Evolutionary conservation across 2,329 filamentous ascomycete genomes (phyloP), one percentile per base, ranked within the genome.

Genomic region (Magnaporthiopsis rhizophila): DNA sequence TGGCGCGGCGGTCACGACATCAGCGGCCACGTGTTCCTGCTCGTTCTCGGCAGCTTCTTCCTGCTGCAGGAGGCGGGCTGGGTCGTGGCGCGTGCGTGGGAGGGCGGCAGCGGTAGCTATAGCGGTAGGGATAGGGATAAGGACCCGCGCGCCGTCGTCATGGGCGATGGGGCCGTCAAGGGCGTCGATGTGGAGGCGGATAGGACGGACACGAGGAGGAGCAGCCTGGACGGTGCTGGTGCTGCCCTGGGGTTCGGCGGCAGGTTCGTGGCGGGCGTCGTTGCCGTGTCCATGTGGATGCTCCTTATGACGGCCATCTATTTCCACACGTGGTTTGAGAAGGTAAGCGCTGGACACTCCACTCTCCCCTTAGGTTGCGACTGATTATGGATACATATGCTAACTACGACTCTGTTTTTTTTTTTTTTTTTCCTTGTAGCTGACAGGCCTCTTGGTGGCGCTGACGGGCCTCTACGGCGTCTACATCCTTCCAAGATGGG

Each of bases 311-410:
- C 95, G 57, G 93, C 93, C 3, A 93, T 96, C 56, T 99, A 94
- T 81, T 99, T 99, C 72, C 95, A 99, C 76, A 99, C 95, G 0
- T 98, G 94, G 93, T 88, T 96, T 71, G 95, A 99, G 80, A 99
- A 98, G 62, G 62, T 63, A 24, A 59, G 45, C 11, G 21, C 89
- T 90, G 71, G 72, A 82, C 74, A n/a, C n/a, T 5, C 3, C 28
- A n/a, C n/a, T n/a, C n/a, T n/a, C n/a, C n/a, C n/a, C n/a, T n/a
- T n/a, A n/a, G n/a, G n/a, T n/a, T n/a, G 26, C 53, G 7, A 34
- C 26, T 64, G 28, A 2, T 36, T 4, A 0, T 2, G 15, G 3
- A 12, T 1, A 24, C 38, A 1, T 18, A 36, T n/a, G 13, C 62
- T 45, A 57, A 63, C 72, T 76, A 75, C 68, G 34, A 0, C 28